Conservation (phyloP, 768 basidiomycete species). For the Hygrocybe coccinea region DNA sequence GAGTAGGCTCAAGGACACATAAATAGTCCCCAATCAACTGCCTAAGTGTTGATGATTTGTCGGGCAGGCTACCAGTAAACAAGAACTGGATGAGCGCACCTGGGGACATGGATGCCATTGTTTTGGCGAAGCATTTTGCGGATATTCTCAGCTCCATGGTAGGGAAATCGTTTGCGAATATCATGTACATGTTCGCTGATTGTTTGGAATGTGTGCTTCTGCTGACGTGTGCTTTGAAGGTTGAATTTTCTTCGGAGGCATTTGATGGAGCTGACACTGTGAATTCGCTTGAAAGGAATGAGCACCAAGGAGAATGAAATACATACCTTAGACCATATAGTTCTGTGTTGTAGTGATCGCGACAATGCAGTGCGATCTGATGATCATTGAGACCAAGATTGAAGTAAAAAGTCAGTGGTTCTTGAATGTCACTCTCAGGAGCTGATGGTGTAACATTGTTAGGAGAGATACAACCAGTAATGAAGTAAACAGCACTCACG, state of each 20-base stretch:
- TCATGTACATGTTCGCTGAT: too few species aligned
- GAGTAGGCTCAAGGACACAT: neutral
- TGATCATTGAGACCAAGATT: constrained; percentile 10
- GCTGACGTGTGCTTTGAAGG: too few species aligned
- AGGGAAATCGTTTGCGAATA: too few species aligned
- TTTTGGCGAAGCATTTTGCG: too few species aligned
- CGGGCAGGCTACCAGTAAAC: too few species aligned
- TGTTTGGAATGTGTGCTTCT: too few species aligned
- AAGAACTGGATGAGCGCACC: neutral
- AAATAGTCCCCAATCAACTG: constrained; percentile 3
- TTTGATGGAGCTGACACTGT: neutral
- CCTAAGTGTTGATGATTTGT: constrained; percentile 3
- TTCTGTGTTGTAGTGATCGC: constrained; percentile 14
- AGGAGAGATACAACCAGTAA: too few species aligned
- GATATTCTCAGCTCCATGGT: too few species aligned
- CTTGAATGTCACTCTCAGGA: constrained; percentile 1
- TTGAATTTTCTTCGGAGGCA: too few species aligned
- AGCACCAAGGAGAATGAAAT: neutral
- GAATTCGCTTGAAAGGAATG: neutral
- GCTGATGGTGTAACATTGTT: neutral
- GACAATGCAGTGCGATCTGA: constrained; percentile 10
- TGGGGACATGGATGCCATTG: too few species aligned
- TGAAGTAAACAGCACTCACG: too few species aligned
- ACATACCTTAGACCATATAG: constrained; percentile 4
- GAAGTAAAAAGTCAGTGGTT: constrained; percentile 3